These are phyloP conservation scores for Tetragonia tetragonoides DNA, from an alignment of 148 eudicot genomes.

Conservation along the genomic window DNA sequence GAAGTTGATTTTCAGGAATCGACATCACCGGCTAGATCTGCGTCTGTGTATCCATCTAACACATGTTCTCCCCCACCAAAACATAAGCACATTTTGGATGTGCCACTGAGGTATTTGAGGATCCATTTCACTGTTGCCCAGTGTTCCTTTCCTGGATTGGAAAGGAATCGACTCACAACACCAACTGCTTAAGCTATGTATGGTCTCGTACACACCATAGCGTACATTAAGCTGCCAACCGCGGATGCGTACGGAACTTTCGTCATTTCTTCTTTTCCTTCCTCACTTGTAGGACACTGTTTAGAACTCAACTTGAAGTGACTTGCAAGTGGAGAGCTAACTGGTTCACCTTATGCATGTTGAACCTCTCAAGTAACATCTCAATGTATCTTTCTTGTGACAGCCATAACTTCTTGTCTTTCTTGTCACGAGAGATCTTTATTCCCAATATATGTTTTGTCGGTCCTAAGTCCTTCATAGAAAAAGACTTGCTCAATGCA, in stretches of 20 bases:
- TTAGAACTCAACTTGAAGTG: background rate
- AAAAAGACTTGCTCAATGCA: background rate
- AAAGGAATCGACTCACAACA: background rate
- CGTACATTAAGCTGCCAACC: conserved; percentile 6
- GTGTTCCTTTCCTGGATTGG: background rate
- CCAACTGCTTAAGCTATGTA: conserved; percentile 3
- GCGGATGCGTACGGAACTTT: background rate
- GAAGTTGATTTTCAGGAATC: background rate
- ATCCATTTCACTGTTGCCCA: conserved; percentile 5
- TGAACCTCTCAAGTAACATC: background rate
- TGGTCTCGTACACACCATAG: background rate
- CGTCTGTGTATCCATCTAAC: background rate
- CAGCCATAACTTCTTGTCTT: background rate
- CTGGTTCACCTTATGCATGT: no score
- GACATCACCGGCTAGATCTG: background rate
- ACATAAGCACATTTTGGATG: background rate
- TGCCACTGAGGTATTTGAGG: background rate
- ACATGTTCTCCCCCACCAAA: background rate
- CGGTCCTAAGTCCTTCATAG: background rate
- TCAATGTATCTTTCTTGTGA: background rate
- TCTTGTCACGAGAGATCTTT: background rate
- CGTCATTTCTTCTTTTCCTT: background rate
- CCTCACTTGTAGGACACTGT: background rate
- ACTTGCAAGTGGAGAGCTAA: background rate
- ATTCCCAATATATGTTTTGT: background rate